Evolutionary conservation across 192 early-diverging fungal species (phyloP).

Genomic region (Mortierella claussenii): DNA sequence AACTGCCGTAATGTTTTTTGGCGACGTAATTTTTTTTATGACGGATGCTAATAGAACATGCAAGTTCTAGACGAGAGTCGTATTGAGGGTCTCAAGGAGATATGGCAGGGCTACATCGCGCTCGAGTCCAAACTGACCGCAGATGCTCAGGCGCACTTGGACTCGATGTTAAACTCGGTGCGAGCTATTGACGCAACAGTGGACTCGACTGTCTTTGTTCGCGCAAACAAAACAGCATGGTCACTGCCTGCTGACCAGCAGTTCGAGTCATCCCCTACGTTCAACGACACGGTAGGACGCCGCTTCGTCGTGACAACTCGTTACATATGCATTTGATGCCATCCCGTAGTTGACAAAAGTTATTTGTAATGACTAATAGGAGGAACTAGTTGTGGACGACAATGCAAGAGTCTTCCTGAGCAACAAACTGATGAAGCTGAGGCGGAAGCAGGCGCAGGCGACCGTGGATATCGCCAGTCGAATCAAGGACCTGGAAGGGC

Average conservation of each 20-base stretch:
- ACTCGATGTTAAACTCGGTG: constrained; percentile 43
- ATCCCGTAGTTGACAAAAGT: no score
- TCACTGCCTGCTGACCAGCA: constrained; percentile 33
- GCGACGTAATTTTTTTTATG: not conserved
- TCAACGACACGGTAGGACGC: constrained; percentile 46
- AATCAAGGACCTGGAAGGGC: constrained; percentile 62
- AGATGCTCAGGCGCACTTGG: constrained; percentile 44
- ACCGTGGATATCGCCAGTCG: constrained; percentile 61
- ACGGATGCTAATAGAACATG: constrained; percentile 59
- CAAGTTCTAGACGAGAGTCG: constrained; percentile 68
- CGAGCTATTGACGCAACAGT: constrained; percentile 59
- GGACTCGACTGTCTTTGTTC: constrained; percentile 66
- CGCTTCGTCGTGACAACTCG: not conserved
- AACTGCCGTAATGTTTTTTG: no score
- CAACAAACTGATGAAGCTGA: constrained; percentile 72
- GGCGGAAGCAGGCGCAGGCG: constrained; percentile 58
- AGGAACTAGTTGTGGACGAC: constrained; percentile 66
- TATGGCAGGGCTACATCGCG: constrained; percentile 63
- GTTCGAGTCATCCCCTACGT: constrained; percentile 46
- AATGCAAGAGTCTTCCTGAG: constrained; percentile 68
- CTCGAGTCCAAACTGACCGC: constrained; percentile 55
- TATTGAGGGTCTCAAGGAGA: constrained; percentile 60
- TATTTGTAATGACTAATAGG: constrained; percentile 19
- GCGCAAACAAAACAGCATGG: constrained; percentile 41
- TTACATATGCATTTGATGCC: not conserved